phyloP scores from a whole-genome alignment of 805 yeast genomes.

The Maudiozyma saulgeensis region DNA sequence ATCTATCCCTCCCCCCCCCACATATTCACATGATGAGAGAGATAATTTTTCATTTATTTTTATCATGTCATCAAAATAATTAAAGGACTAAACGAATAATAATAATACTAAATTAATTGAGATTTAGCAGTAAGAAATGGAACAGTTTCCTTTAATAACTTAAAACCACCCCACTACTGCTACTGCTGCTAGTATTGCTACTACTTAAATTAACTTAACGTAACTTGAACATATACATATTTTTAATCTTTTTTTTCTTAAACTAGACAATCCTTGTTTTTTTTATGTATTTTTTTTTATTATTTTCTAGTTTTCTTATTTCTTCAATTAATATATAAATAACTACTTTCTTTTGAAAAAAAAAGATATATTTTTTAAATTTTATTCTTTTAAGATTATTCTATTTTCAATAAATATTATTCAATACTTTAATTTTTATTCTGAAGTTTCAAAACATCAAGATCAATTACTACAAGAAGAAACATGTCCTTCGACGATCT shows the following conservation, averaged over 20 bases:
- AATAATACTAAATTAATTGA: too few relatives aligned
- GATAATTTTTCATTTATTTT: too few relatives aligned
- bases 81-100: too few relatives aligned
- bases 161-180: too few relatives aligned
- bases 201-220: background rate
- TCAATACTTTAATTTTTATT: background rate
- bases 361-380: background rate
- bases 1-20: background rate
- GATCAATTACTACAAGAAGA: background rate
- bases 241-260: background rate
- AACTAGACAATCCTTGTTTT: too few relatives aligned
- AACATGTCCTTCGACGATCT: constrained; percentile 26
- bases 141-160: too few relatives aligned
- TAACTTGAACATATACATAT: background rate
- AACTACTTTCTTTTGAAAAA: background rate
- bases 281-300: background rate
- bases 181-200: background rate
- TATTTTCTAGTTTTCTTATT: background rate
- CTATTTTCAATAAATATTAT: background rate
- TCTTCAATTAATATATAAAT: background rate
- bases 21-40: background rate
- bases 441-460: background rate
- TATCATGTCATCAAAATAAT: too few relatives aligned
- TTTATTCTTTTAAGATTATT: background rate
- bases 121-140: too few relatives aligned